Base-by-base conservation (phyloP, 192 early-diverging fungal species). In the Glomus cerebriforme region DNA sequence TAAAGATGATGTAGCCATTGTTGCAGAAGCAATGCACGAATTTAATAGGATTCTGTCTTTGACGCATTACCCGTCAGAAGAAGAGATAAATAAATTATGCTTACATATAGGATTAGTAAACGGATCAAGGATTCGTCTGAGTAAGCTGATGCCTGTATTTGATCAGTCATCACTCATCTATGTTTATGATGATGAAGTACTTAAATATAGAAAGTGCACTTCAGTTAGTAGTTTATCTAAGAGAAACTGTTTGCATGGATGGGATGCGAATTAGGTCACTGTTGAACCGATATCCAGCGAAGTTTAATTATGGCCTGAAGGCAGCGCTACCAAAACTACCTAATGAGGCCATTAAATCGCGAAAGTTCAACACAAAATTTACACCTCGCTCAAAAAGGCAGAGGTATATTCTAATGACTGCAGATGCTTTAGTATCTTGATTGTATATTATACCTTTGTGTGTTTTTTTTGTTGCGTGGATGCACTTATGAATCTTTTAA, bases 201-300 rank as follows among this genome's bases (percentile, higher is more conserved):
- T n/a, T n/a, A n/a, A n/a, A n/a, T 62, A 39, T 76, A 63, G 54
- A 59, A 63, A 76, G 54, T 34, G 54, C 62, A 32, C 54, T 76
- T 19, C 24, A 59, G 62, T 59, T 76, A 63, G 22, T 59, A 45
- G 62, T 54, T 35, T 76, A 76, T 76, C 22, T 76, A 17, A 1
- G 54, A 34, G 74, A 76, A 32, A 76, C 74, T 29, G 59, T 76
- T 43, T 76, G 74, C 27, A 37, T 34, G 8, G 29, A 59, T 19
- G 54, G 74, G 13, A 35, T 31, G 8, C 7, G 22, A 59, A 76
- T 76, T 37, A 63, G 59, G 27, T 76, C 54, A 29, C 62, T 76
- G 31, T 29, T 76, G 13, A 76, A 76, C 54, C 27, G 74, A 1
- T 7, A 62, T 12, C 74, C 74, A 29, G 54, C 31, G 29, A 76